These are phyloP conservation scores for Quercus phellos DNA, from an alignment of 331 rosid species.

Conservation along the genomic window DNA sequence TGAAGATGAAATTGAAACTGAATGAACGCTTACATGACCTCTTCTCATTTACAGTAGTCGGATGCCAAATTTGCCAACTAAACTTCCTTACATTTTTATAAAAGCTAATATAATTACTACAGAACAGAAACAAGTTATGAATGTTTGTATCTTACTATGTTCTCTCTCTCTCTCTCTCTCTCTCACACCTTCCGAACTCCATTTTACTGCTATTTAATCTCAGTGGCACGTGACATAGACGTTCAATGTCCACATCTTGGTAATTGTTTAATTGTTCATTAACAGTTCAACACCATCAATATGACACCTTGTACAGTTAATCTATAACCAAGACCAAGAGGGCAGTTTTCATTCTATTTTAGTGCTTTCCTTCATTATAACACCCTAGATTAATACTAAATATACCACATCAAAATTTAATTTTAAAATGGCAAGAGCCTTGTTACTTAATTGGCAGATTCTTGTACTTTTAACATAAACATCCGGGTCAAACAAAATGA, in stretches of 20 bases:
- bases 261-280: not conserved
- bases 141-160: not conserved
- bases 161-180: not conserved
- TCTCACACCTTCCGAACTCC: not conserved
- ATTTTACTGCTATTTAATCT: not conserved
- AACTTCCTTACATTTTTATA: not conserved
- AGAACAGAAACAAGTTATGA: not conserved
- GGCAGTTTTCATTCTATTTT: not conserved
- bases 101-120: constrained; percentile 16
- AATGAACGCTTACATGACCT: constrained; percentile 22
- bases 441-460: no score
- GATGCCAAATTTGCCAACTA: constrained; percentile 4
- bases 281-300: not conserved
- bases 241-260: not conserved
- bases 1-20: constrained; percentile 46
- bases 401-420: no score
- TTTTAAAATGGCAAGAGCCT: no score
- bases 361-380: not conserved
- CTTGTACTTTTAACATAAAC: no score
- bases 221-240: not conserved
- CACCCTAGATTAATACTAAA: no score
- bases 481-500: no score
- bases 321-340: not conserved
- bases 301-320: not conserved
- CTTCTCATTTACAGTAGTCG: constrained; percentile 4